phyloP scores from a whole-genome alignment of 768 basidiomycete species.

The Russula compacta region DNA sequence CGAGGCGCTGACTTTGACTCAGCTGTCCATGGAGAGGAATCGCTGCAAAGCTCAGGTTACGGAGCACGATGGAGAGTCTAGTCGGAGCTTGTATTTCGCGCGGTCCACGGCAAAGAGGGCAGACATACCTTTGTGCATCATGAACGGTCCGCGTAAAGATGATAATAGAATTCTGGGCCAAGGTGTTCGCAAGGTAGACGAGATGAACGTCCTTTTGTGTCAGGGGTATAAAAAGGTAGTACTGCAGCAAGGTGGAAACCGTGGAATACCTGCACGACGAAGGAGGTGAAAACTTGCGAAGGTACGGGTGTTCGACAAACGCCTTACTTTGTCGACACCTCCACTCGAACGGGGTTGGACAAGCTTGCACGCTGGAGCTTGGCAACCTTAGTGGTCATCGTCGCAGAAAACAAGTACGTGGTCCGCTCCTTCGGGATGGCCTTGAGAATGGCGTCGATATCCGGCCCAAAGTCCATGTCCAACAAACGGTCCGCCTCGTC shows the following conservation, averaged over 20 bases:
- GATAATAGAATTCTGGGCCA: conserved; percentile 89
- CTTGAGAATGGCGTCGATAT: conserved; percentile 94
- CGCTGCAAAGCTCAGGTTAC: conserved; percentile 87
- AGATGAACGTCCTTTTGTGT: conserved; percentile 89
- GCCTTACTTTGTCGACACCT: conserved; percentile 84
- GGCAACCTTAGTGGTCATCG: conserved; percentile 97
- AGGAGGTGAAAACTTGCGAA: background rate
- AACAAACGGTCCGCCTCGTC: conserved; percentile 94
- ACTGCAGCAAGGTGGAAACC: conserved; percentile 88
- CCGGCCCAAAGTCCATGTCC: conserved; percentile 93
- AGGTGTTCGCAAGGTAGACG: conserved; percentile 77
- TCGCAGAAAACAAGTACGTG: conserved; percentile 95
- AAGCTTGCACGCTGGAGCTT: conserved; percentile 93
- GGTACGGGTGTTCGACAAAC: background rate
- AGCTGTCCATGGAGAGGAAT: conserved; percentile 95
- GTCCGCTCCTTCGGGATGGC: conserved; percentile 89
- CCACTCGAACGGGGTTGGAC: conserved; percentile 85
- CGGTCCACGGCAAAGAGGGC: background rate
- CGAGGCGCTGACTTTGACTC: conserved; percentile 86
- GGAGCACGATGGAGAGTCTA: conserved; percentile 81
- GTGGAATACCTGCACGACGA: conserved; percentile 73
- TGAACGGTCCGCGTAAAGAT: conserved; percentile 95
- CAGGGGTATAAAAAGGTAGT: conserved; percentile 90
- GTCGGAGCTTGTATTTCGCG: background rate
- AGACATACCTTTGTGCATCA: conserved; percentile 69